These are phyloP conservation scores for Termitomyces sp. DNA, from an alignment of 1,284 basidiomycete species.

Conservation along the genomic window DNA sequence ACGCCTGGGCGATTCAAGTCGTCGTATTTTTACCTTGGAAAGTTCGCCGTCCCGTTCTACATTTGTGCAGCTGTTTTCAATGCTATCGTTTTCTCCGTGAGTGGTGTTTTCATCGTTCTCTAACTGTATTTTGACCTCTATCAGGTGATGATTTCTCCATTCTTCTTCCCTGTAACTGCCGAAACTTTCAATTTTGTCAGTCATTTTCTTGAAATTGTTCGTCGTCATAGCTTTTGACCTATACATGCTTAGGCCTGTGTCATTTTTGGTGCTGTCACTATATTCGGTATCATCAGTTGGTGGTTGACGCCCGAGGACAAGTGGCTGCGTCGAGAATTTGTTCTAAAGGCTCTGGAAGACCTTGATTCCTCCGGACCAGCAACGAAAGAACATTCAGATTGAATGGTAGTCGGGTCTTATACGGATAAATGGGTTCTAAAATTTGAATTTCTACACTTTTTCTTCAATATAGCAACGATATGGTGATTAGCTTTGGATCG, in stretches of 20 bases:
- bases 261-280: slow-evolving; percentile 72
- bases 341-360: slow-evolving; percentile 42
- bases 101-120: slow-evolving; percentile 21
- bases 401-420: neutral
- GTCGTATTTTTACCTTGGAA: slow-evolving; percentile 68
- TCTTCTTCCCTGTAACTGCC: slow-evolving; percentile 72
- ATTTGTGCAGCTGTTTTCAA: slow-evolving; percentile 66
- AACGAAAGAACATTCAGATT: neutral
- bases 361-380: neutral
- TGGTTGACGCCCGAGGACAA: slow-evolving; percentile 70
- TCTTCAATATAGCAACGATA: neutral
- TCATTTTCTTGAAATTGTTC: neutral
- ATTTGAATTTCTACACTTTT: neutral
- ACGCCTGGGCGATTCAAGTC: slow-evolving; percentile 71
- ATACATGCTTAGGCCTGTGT: slow-evolving; percentile 50
- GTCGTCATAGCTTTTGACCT: slow-evolving; percentile 7
- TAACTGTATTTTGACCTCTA: slow-evolving; percentile 5
- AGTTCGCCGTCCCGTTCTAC: slow-evolving; percentile 63
- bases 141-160: slow-evolving; percentile 75
- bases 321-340: slow-evolving; percentile 66
- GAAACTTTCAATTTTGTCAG: slow-evolving; percentile 77
- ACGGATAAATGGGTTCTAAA: too few relatives aligned
- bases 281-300: slow-evolving; percentile 74
- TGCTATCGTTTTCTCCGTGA: slow-evolving; percentile 62
- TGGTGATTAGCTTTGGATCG: too few relatives aligned